Base-by-base conservation (phyloP, 768 basidiomycete genomes). In the Leucocoprinus leucothites region DNA sequence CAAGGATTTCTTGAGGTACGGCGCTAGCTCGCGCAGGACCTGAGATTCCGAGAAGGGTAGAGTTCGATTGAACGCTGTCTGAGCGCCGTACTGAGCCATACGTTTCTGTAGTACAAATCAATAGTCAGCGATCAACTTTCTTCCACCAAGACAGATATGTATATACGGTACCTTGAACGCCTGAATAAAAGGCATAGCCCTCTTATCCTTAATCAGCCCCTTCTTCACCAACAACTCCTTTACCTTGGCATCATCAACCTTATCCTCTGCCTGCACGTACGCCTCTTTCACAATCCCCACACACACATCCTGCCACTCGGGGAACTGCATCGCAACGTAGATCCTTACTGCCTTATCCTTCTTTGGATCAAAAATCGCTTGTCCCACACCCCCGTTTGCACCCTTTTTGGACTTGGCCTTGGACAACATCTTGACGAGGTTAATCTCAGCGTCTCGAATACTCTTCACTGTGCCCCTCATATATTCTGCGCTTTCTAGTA, bases 191-290 rank as follows among this genome's bases (percentile, higher is more conserved):
- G 95, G 95, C 96, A 98, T 98, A 40, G 81, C 81, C 41, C 86
- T 83, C 77, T 98, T 98, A 74, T 98, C 94, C 80, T 97, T 98
- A 73, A 94, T 86, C 67, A 98, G 67, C 3, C 91, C 94, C 19
- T 76, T 79, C 66, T 82, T 77, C 8, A 78, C 79, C 67, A 98
- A 67, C 60, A 81, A 61, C 63, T 83, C 75, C 67, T 86, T 81
- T 48, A 95, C 82, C 68, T 85, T 86, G 35, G 73, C 84, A 65
- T 98, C 94, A 65, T 99, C 91, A 31, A 98, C 87, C 61, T 77
- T 80, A 56, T 84, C 79, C 24, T 74, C 73, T 51, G 73, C 71
- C 51, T 75, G 75, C 40, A 73, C 72, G 63, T 87, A 94, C 22
- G 86, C 74, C 11, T 85, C 84, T 71, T 82, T 82, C 47, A 95